Evolutionary conservation across 495 filamentous ascomycete genomes (phyloP).

Genomic region (Penicillium soppii): DNA sequence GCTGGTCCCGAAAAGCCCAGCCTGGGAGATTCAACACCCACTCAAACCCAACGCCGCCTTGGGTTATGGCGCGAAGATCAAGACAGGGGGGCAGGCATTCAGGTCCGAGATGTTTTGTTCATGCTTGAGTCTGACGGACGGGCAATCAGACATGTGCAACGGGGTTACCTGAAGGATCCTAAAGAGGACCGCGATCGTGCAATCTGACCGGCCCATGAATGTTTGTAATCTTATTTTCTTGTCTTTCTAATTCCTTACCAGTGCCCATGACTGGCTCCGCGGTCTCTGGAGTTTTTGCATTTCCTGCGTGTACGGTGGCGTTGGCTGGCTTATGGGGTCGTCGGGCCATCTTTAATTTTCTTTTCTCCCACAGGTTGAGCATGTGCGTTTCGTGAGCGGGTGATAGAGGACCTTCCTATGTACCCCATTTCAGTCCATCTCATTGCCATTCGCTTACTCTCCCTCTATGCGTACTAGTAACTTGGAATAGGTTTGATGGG

Average conservation of each 20-base stretch:
- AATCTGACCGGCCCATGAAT: slow-evolving; percentile 19
- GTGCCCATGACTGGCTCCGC: neutral
- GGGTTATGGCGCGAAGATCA: slow-evolving; percentile 51
- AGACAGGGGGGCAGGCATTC: slow-evolving; percentile 45
- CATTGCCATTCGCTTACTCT: neutral
- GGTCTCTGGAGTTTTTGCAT: slow-evolving; percentile 18
- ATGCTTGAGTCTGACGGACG: slow-evolving; percentile 51
- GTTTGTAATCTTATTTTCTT: slow-evolving; percentile 23
- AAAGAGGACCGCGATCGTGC: slow-evolving; percentile 39
- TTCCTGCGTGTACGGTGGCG: slow-evolving; percentile 22
- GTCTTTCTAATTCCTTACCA: slow-evolving; percentile 13
- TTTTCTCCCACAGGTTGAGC: slow-evolving; percentile 2
- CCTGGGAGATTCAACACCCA: slow-evolving; percentile 27
- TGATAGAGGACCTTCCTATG: neutral
- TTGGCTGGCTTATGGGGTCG: slow-evolving; percentile 11
- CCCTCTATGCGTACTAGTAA: neutral
- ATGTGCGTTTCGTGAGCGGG: neutral
- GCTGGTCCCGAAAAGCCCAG: slow-evolving; percentile 32
- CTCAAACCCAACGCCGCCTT: slow-evolving; percentile 33
- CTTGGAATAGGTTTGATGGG: too few species aligned
- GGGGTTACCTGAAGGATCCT: slow-evolving; percentile 44
- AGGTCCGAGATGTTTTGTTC: slow-evolving; percentile 50
- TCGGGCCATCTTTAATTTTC: slow-evolving; percentile 6
- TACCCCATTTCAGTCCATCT: neutral
- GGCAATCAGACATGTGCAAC: slow-evolving; percentile 44